Base-by-base conservation (phyloP, 306 rosid species). In the Vigna nakashimae region DNA sequence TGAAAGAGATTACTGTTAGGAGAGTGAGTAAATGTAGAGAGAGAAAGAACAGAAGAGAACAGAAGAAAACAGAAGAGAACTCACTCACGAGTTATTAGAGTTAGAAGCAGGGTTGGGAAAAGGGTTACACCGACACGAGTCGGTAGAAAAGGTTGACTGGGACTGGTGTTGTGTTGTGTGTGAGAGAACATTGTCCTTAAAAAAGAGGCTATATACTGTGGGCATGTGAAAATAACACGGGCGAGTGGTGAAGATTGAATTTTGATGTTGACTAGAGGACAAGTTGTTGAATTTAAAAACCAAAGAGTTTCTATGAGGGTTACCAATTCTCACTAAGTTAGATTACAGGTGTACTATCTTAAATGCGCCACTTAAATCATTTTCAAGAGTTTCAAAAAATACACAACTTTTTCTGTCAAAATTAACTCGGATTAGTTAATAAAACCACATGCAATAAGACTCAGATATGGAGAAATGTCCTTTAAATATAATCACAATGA, bases 281-380 rank as follows among this genome's bases (percentile, higher is more conserved):
- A 65, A 65, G 17, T 12, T 22, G 18, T 43, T 67, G 71, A 67
- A 42, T 67, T 67, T 67, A 6, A 65, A 36, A 67, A 43, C 72
- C 53, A 43, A 43, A 20, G 6, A 66, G 12, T 66, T 22, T 66
- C 72, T 55, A 66, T 66, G 55, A 32, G 36, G 12, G 11, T 43
- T 66, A 52, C 12, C 72, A 43, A 11, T 67, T 45, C 55, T 45
- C 0, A 6, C 0, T 5, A 6, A 12, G 2, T 20, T 43, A 22
- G n/a, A 18, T 40, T 65, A 65, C 71, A 65, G 71, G 71, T 65
- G 71, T 65, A 65, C 52, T 1, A 18, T 65, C 28, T 65, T 65
- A 4, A 65, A 40, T 65, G 70, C 70, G 0, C 28, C 9, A 56
- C 7, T 56, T 3, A 56, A 56, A 22, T 14, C 7, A 12, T 40